Base-by-base conservation (phyloP, 148 eudicot genomes). In the Nepenthes gracilis region DNA sequence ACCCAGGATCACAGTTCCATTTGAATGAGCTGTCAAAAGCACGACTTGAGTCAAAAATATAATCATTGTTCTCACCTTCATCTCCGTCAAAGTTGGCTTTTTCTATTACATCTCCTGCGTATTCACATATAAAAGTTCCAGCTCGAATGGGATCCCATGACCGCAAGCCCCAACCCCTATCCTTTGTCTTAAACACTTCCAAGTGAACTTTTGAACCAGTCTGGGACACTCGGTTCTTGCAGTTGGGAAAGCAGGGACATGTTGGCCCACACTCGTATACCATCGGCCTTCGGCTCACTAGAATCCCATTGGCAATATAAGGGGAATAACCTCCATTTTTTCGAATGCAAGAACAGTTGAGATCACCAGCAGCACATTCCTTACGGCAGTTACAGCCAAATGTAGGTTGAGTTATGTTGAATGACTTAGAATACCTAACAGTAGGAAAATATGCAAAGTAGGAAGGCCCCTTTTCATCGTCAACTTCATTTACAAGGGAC, bases 151-250 rank as follows among this genome's bases (percentile, higher is more conserved):
- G 82, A 70, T 88, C 96, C 88, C 87, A 88, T 5, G 91, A 76
- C 64, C 96, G 78, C 76, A 88, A 71, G 43, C 96, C 91, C 96
- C 96, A 88, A 36, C 96, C 98, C 72, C 62, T 83, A 61, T 84
- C 76, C 78, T 72, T 82, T 50, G 98, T 88, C 73, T 78, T 88
- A 64, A 92, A 92, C 12, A 92, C 98, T 70, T 92, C 96, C 4
- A 92, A 64, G 47, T 81, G 85, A 53, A 70, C 65, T 74, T 79
- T 88, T 4, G 84, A 61, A 54, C 98, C 96, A 43, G 65, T 56
- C 51, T 92, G 98, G 33, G 90, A 68, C 33, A 84, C 70, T 48
- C 90, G 82, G 47, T 82, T 92, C 51, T 87, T 78, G 77, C 98
- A 92, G 54, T 60, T 85, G 9, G 85, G 52, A 56, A 76, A 74